Evolutionary conservation across 2,329 filamentous ascomycete genomes (phyloP), one percentile per base, ranked within the genome.

Genomic region (Whalleya microplaca): DNA sequence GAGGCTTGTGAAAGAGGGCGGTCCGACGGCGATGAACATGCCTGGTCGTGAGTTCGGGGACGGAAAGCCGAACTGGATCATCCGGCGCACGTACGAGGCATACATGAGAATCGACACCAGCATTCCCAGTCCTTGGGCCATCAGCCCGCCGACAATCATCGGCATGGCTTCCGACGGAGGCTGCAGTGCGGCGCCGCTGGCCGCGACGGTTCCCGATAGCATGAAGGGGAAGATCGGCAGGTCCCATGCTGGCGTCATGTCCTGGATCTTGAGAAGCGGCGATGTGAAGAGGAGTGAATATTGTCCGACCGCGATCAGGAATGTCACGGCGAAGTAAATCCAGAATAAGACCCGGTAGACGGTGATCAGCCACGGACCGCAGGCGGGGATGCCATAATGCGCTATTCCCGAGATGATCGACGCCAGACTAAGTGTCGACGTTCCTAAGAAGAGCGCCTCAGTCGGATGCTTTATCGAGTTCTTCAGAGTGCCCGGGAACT

Each of bases 11-110:
- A 78, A 79, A 2, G 73, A 67, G 46, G 69, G 66, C 2, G 78
- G 78, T 0, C 80, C 80, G 2, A 83, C 80, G 0, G 78, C 76
- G 18, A 83, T 78, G 61, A 78, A 83, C 80, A 83, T 82, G 6
- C 64, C 69, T 6, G 69, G 66, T 16, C 69, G 63, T 9, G 68
- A 67, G 21, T 68, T 69, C 0, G 75, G 71, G 6, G 71, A 66
- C 0, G 80, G 80, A 4, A 83, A 68, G 1, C 72, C 71, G 55
- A 68, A 70, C 9, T 70, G 72, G 56, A 78, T 76, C 32, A 80
- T 68, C 2, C 75, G 68, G 44, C 69, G 68, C n/a, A 76, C 69
- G 60, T 76, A 79, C 45, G 75, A 68, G 2, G 73, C 68, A 65
- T 79, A 78, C 67, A 79, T 74, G 66, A 77, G 68, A 8, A 79